Base-by-base conservation (phyloP, 192 early-diverging fungal genomes). In the Coemansia sp. region DNA sequence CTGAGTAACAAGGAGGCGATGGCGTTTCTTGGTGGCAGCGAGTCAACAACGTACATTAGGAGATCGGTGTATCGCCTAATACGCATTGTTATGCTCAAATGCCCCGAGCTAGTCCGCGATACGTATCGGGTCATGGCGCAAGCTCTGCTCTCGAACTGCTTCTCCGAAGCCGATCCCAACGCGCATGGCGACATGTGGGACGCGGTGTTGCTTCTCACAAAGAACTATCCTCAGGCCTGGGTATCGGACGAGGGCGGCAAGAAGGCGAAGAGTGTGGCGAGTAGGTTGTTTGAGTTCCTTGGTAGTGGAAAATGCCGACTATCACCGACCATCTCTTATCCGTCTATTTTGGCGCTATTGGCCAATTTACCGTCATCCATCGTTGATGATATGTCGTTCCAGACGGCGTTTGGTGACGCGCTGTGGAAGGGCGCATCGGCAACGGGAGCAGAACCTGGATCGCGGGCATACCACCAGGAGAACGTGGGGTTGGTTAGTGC, bases 181-280 rank as follows among this genome's bases (percentile, higher is more conserved):
- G 89, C 85, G 20, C 91, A 94, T 61, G 76, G 85, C 5, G 92
- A 93, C 24, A 79, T 98, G 71, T 97, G 95, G 94, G 93, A 97
- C 64, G 82, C 97, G 7, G 69, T 97, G 7, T 74, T 97, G 60
- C 64, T 94, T 10, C 79, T 91, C 24, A 93, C 91, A 2, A 92
- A 88, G 60, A 86, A 78, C 35, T 89, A 87, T 45, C 89, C 91
- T 3, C 67, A 86, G 35, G 84, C 83, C 4, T 92, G 91, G 91
- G 16, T 39, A 4, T 34, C 16, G 0, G 68, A 53, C n/a, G 64
- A 44, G 3, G 34, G 39, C 44, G 64, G 68, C 30, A 68, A 71
- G 53, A 78, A 67, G 62, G 24, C 87, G 27, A 58, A 35, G 34
- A 30, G 55, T 16, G 58, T 24, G 61, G 89, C 11, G 69, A 85